Base-by-base conservation (phyloP, 257 asterid species). In the Phtheirospermum japonicum region DNA sequence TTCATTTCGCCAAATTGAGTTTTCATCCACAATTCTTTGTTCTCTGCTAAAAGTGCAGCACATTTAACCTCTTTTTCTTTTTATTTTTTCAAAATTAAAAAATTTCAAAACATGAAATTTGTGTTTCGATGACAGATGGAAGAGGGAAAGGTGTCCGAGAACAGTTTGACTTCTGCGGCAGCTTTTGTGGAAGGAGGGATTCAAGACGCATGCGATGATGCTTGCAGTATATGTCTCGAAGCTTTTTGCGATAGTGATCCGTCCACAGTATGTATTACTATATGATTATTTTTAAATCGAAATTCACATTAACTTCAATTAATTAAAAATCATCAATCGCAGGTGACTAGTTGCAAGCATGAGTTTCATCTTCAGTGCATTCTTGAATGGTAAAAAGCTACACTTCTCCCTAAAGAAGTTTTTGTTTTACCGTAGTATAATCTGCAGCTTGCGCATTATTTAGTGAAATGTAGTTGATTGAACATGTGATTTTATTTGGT, bases 171-270 rank as follows among this genome's bases (percentile, higher is more conserved):
- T 36, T 90, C 95, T 6, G 86, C 90, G 4, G 95, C 85, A 7
- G 97, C 97, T 19, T 90, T 90, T 64, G 97, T 90, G 61, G 96
- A 90, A 80, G 96, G 97, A 13, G 97, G 97, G 74, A 79, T 87
- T 69, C 97, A 87, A 72, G 96, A 90, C 31, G 86, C 96, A 59
- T 90, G 96, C 50, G 94, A 90, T 52, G 97, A 87, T 75, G 78
- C 95, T 61, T 90, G 97, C 75, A 90, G 96, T 83, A 87, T 90
- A 72, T 90, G 97, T 71, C 95, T 90, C 16, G 97, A 90, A 79
- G 83, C 64, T 8, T 90, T 90, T 62, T 69, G 81, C 61, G 90
- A 90, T 40, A 83, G 84, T 50, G 95, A 87, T 50, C 96, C 97
- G 67, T 84, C 96, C 37, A 68, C 95, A 0, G 97, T 90, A 78